These are phyloP conservation scores for Coemansia sp. DNA, from an alignment of 192 early-diverging fungal genomes.

Conservation along the genomic window DNA sequence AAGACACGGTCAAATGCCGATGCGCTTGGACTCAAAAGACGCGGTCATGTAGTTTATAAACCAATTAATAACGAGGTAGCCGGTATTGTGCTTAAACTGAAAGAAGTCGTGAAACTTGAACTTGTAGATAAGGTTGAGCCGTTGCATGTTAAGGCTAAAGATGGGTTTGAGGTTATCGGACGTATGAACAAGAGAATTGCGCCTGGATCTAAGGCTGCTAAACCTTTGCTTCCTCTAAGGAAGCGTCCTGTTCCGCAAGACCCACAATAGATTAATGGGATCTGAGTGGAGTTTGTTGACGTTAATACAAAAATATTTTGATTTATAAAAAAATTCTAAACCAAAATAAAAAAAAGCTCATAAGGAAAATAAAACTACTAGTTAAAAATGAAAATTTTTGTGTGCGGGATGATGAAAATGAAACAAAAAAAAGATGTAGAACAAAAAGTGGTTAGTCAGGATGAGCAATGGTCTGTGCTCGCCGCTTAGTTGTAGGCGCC, in stretches of 20 bases:
- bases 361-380: background rate
- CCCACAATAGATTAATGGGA: background rate
- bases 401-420: background rate
- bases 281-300: no score
- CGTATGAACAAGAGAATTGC: constrained; percentile 47
- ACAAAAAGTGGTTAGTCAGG: constrained; percentile 2
- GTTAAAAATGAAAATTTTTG: no score
- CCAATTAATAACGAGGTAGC: constrained; percentile 56
- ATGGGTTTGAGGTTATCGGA: constrained; percentile 50
- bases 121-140: constrained; percentile 41
- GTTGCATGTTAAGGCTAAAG: constrained; percentile 18
- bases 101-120: constrained; percentile 62
- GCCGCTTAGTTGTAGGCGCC: constrained; percentile 21
- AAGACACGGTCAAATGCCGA: constrained; percentile 52
- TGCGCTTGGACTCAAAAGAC: constrained; percentile 56
- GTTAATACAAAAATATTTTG: no score
- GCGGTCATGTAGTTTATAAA: constrained; percentile 61
- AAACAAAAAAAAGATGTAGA: background rate
- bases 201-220: constrained; percentile 48
- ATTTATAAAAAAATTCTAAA: background rate
- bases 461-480: constrained; percentile 42
- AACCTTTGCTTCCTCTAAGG: constrained; percentile 42
- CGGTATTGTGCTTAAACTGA: constrained; percentile 63
- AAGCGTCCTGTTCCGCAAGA: background rate
- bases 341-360: background rate